Conservation (phyloP, 2,329 filamentous ascomycete genomes). For the Fusarium sp. region DNA sequence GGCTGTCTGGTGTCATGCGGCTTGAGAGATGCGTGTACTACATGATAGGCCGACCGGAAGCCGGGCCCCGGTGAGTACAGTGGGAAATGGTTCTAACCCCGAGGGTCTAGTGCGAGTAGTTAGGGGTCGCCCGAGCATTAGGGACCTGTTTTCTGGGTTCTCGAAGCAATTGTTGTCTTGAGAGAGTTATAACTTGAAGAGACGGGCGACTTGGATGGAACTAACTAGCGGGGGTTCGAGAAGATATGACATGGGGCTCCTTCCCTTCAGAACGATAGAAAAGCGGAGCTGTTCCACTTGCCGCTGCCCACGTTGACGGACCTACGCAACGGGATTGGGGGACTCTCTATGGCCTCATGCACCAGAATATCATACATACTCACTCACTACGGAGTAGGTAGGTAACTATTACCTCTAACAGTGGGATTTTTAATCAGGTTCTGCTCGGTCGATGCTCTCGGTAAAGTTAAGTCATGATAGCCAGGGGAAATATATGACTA, state of each 20-base stretch:
- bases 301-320: conserved; percentile 29
- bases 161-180: conserved; percentile 5
- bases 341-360: conserved; percentile 6
- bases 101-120: not conserved
- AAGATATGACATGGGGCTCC: not conserved
- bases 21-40: conserved; percentile 24
- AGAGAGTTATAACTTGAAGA: conserved; percentile 3
- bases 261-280: conserved; percentile 5
- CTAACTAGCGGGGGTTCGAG: conserved; percentile 8
- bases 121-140: conserved; percentile 10
- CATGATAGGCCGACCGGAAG: conserved; percentile 19
- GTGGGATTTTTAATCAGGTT: conserved; percentile 9
- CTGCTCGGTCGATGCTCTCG: conserved; percentile 32
- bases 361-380: not conserved
- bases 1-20: not conserved
- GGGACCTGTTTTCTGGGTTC: not conserved
- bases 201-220: not conserved
- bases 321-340: conserved; percentile 34
- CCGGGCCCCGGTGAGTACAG: conserved; percentile 7
- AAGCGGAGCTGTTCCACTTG: conserved; percentile 28
- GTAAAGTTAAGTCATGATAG: conserved; percentile 17
- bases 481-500: conserved; percentile 8
- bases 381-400: too few species aligned
- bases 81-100: not conserved
- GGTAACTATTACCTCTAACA: not conserved